Conservation (phyloP, 257 asterid genomes). For the Salvia miltiorrhiza region DNA sequence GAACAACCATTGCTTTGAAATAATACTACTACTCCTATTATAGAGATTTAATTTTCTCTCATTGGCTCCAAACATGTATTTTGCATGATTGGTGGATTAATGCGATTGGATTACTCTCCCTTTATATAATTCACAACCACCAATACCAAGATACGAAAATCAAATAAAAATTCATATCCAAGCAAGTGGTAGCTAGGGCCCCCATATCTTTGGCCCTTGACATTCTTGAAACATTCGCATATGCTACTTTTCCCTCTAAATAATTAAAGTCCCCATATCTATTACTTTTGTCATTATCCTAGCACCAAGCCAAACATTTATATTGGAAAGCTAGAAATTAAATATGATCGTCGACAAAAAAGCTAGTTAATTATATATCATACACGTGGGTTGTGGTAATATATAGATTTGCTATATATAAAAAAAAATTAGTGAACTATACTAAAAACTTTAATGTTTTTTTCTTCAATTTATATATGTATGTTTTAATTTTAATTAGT, state of each 20-base stretch:
- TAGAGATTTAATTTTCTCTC: neutral
- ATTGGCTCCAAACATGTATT: slow-evolving; percentile 1
- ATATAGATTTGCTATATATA: too few species aligned
- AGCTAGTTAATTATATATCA: too few species aligned
- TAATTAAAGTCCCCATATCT: neutral
- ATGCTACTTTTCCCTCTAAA: neutral
- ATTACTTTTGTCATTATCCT: neutral
- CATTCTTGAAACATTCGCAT: neutral
- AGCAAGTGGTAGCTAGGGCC: slow-evolving; percentile 10
- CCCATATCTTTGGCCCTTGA: slow-evolving; percentile 19
- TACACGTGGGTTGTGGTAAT: too few species aligned
- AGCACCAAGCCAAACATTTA: too few species aligned
- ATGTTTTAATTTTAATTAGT: too few species aligned
- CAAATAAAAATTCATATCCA: neutral
- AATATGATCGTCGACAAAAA: too few species aligned
- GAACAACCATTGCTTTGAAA: slow-evolving; percentile 32
- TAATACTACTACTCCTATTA: neutral
- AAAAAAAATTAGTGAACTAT: too few species aligned
- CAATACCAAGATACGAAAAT: neutral
- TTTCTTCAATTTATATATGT: too few species aligned
- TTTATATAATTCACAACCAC: slow-evolving; percentile 22
- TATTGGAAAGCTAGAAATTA: too few species aligned
- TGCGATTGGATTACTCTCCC: slow-evolving; percentile 22
- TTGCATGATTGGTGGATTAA: neutral
- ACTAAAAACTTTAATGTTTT: too few species aligned